phyloP scores from a whole-genome alignment of 306 rosid genomes.

The Potentilla sterilis region DNA sequence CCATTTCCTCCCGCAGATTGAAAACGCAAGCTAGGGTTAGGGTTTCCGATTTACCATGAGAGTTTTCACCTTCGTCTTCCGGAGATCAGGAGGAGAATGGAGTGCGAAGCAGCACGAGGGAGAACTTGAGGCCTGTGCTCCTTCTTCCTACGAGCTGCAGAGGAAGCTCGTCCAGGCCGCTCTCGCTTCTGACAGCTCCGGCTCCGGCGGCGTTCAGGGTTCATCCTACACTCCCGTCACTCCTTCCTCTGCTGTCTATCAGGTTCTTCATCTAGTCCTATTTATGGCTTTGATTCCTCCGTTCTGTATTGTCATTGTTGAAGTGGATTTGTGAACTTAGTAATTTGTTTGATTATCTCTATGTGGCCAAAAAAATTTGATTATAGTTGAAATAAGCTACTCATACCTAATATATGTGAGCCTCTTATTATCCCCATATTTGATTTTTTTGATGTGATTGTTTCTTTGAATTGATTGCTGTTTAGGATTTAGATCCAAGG shows the following conservation, averaged over 20 bases:
- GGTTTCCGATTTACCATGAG: conserved; percentile 44
- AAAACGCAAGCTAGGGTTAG: too few species aligned
- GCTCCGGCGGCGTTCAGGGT: conserved; percentile 53
- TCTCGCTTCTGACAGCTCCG: conserved; percentile 64
- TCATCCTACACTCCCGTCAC: conserved; percentile 55
- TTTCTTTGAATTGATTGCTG: neutral
- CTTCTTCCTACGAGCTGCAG: conserved; percentile 60
- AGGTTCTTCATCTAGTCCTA: too few species aligned
- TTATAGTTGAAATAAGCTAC: neutral
- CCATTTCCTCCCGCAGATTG: too few species aligned
- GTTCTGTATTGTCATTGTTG: neutral
- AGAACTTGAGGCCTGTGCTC: conserved; percentile 70
- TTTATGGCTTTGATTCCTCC: conserved; percentile 1
- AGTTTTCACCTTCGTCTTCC: conserved; percentile 70
- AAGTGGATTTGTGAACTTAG: neutral
- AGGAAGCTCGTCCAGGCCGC: conserved; percentile 66
- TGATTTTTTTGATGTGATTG: neutral
- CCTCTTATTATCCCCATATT: neutral
- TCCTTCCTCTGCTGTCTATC: conserved; percentile 72
- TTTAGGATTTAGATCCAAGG: conserved; percentile 11
- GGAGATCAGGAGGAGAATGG: conserved; percentile 56
- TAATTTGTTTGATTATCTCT: too few species aligned
- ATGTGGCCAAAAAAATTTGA: too few species aligned
- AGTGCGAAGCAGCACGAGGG: too few species aligned
- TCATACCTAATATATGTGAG: conserved; percentile 51